phyloP scores from a whole-genome alignment of 495 filamentous ascomycete species.

The Penicillium lividum region DNA sequence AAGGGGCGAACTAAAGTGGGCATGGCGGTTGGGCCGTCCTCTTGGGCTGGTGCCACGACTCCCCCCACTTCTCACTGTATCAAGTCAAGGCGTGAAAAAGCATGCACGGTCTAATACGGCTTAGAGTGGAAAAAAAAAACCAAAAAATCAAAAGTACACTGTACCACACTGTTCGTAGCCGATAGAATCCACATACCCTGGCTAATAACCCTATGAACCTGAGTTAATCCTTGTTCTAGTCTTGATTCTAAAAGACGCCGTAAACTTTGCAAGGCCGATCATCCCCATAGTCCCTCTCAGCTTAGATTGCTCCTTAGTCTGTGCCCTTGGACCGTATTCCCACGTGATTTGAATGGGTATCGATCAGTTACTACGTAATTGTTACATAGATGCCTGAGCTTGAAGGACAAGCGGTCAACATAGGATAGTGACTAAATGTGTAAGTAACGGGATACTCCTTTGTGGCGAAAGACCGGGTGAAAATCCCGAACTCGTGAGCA shows the following conservation, averaged over 20 bases:
- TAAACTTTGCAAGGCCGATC: conserved; percentile 15
- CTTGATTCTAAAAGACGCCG: conserved; percentile 2
- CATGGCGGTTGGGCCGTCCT: conserved; percentile 45
- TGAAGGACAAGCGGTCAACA: conserved; percentile 12
- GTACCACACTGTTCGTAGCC: conserved; percentile 23
- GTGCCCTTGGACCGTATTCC: conserved; percentile 20
- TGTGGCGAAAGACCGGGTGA: conserved; percentile 4
- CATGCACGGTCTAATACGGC: conserved; percentile 42
- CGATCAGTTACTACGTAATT: neutral
- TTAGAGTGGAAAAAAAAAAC: conserved; percentile 21
- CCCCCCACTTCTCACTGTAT: conserved; percentile 27
- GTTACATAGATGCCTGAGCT: too few species aligned
- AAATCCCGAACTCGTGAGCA: conserved; percentile 10
- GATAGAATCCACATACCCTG: conserved; percentile 1
- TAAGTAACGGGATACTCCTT: neutral
- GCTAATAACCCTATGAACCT: conserved; percentile 3
- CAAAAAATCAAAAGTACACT: conserved; percentile 7
- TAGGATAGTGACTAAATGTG: neutral
- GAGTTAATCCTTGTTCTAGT: conserved; percentile 7
- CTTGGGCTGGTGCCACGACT: conserved; percentile 51
- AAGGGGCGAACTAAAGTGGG: conserved; percentile 31
- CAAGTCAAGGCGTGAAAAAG: conserved; percentile 20
- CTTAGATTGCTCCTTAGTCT: conserved; percentile 30
- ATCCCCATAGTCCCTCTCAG: conserved; percentile 13
- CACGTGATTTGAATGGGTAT: conserved; percentile 16